A percentile compares a stretch with the other conserved stretches of the same genome.
phyloP scores from a whole-genome alignment of 352 stramenopile species.

The Phytophthora palmivora region DNA sequence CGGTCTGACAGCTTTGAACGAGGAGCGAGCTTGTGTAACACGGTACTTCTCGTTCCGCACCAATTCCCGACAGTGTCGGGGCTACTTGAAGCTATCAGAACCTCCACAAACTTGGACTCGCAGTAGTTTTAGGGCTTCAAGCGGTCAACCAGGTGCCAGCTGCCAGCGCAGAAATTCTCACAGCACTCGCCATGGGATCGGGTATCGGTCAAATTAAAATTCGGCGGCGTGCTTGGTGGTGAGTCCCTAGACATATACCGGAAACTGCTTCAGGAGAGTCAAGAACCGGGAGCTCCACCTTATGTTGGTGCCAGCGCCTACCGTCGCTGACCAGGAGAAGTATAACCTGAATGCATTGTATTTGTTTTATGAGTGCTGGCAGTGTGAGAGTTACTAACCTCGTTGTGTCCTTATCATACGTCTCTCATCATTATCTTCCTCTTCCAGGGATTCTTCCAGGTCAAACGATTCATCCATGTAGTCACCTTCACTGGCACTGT shows the following conservation, averaged over 20 bases:
- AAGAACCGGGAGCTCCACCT: slow-evolving; percentile 48
- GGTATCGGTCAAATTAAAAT: slow-evolving; percentile 75
- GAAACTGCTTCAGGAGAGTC: slow-evolving; percentile 49
- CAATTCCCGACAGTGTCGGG: slow-evolving; percentile 63
- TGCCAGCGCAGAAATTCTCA: slow-evolving; percentile 48
- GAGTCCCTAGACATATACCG: slow-evolving; percentile 69
- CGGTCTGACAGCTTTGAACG: slow-evolving; percentile 49
- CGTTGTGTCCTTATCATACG: slow-evolving; percentile 11
- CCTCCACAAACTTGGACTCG: slow-evolving; percentile 58
- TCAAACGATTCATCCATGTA: slow-evolving; percentile 83
- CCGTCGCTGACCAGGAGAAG: slow-evolving; percentile 23
- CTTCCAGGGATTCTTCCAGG: slow-evolving; percentile 74
- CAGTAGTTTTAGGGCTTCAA: slow-evolving; percentile 55
- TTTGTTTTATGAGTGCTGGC: slow-evolving; percentile 5
- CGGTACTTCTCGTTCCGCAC: slow-evolving; percentile 56
- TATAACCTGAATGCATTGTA: slow-evolving; percentile 16
- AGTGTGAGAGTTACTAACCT: too few relatives aligned
- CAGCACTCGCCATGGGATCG: slow-evolving; percentile 54
- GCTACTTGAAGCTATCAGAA: slow-evolving; percentile 47
- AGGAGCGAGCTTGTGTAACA: slow-evolving; percentile 62
- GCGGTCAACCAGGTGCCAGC: slow-evolving; percentile 36
- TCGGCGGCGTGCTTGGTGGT: slow-evolving; percentile 55
- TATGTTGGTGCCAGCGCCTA: slow-evolving; percentile 50
- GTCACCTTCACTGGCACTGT: slow-evolving; percentile 44
- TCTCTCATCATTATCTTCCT: slow-evolving; percentile 41